Conservation (phyloP, 768 basidiomycete species). For the Termitomyces sp. region DNA sequence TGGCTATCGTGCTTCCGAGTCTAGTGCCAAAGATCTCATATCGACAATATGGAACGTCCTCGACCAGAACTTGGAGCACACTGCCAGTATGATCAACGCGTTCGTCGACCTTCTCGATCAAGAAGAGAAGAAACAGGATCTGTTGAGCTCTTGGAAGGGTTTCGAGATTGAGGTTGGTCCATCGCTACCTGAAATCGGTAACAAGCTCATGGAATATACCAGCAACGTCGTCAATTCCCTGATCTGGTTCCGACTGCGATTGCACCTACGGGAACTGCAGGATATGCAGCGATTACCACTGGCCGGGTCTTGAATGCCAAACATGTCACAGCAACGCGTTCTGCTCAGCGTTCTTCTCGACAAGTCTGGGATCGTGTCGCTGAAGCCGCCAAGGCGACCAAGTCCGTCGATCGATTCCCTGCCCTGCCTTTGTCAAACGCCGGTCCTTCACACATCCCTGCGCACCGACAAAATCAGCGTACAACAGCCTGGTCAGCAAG, state of each 20-base stretch:
- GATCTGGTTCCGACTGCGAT: constrained; percentile 58
- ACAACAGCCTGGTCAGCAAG: constrained; percentile 61
- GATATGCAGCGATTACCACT: constrained; percentile 76
- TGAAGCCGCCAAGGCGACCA: constrained; percentile 54
- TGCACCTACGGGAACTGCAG: constrained; percentile 36
- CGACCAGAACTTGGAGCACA: constrained; percentile 57
- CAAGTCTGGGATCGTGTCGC: constrained; percentile 88
- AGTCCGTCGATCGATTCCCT: constrained; percentile 33
- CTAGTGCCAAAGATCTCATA: constrained; percentile 79
- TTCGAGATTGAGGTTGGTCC: constrained; percentile 74
- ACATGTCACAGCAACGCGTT: constrained; percentile 60
- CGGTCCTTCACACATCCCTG: constrained; percentile 19
- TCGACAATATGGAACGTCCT: constrained; percentile 49
- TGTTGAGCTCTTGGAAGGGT: constrained; percentile 77
- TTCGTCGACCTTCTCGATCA: constrained; percentile 76
- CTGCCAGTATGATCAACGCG: constrained; percentile 67
- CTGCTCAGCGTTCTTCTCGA: constrained; percentile 54
- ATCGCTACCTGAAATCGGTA: neutral
- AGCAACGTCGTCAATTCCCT: constrained; percentile 88
- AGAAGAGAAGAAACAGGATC: constrained; percentile 75
- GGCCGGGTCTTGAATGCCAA: constrained; percentile 86
- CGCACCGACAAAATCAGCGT: constrained; percentile 43
- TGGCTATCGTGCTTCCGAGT: constrained; percentile 74
- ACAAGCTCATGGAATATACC: neutral
- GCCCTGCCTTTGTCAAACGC: constrained; percentile 20